These are phyloP conservation scores for Daphne laureola DNA, from an alignment of 441 rosid species.

Conservation along the genomic window DNA sequence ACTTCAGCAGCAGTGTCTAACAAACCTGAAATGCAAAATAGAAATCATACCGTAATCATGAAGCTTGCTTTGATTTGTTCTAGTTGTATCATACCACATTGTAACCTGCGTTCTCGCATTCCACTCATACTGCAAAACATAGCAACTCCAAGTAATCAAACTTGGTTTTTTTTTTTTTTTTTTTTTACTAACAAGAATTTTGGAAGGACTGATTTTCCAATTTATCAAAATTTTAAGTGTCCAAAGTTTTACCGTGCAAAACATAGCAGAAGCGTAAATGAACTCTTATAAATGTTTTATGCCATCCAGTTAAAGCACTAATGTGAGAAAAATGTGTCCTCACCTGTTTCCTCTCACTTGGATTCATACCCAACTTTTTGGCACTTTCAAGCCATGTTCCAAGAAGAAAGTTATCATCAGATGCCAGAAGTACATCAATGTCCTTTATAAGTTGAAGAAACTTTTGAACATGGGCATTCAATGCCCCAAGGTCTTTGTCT, in stretches of 20 bases:
- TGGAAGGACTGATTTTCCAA: too few species aligned
- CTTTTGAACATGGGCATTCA: slow-evolving; percentile 37
- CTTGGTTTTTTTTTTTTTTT: too few species aligned
- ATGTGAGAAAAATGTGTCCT: slow-evolving; percentile 11
- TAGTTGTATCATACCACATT: slow-evolving; percentile 84
- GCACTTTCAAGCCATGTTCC: slow-evolving; percentile 95
- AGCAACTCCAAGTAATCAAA: too few species aligned
- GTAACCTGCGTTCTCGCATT: slow-evolving; percentile 94
- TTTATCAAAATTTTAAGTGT: too few species aligned
- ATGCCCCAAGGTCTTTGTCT: slow-evolving; percentile 39
- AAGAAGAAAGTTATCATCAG: slow-evolving; percentile 73
- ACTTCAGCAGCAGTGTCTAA: not conserved
- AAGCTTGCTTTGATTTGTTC: slow-evolving; percentile 70
- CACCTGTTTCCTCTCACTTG: slow-evolving; percentile 65
- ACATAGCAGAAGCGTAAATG: not conserved
- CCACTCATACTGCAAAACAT: slow-evolving; percentile 63
- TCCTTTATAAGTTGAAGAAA: slow-evolving; percentile 73
- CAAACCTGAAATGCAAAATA: not conserved
- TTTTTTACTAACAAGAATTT: too few species aligned
- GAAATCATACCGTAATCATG: slow-evolving; percentile 69
- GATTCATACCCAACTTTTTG: slow-evolving; percentile 49
- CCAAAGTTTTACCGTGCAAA: too few species aligned
- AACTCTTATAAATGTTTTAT: not conserved
- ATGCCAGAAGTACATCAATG: slow-evolving; percentile 69
- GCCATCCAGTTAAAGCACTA: not conserved